Base-by-base conservation (phyloP, 768 basidiomycete species). In the Candolleomyces eurysporus region DNA sequence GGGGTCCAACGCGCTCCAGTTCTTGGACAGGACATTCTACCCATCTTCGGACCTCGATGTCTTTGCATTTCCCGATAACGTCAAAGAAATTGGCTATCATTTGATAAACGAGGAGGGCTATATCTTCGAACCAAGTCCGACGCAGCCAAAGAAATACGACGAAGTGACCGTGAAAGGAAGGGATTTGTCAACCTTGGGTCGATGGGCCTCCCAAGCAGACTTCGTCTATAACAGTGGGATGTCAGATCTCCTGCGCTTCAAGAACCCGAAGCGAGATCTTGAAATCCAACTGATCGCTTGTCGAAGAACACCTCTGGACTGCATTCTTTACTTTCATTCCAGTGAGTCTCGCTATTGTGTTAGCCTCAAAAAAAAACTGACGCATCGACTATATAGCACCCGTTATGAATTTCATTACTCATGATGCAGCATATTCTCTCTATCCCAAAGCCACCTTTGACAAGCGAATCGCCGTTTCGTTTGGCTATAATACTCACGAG, bases 361-460 rank as follows among this genome's bases (percentile, higher is more conserved):
- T 14, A 14, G 26, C 22, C 4, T 21, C 30, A n/a, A 13, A 10
- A 2, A 6, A 5, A 2, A 26, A 45, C 42, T 46, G 7, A 46
- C 26, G 8, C 22, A 48, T 13, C n/a, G 16, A 22, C 31, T 40
- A 30, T 51, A 6, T 45, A 57, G 60, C 60, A 9, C 36, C 22
- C 21, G 60, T 61, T 14, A 57, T 61, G 60, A 61, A 61, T 31
- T 49, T 61, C 42, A 61, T 61, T 32, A 49, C 60, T 10, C 40
- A 55, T 36, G 60, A 61, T 39, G 45, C 31, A 10, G 60, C 60
- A 3, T 61, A 61, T 42, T 55, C 60, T 8, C 53, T 61, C 40
- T 61, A 61, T 40, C 60, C 60, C 19, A 30, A 46, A 14, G 60
- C 60, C 6, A 61, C 60, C 6, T 61, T 61, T 36, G 60, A 61